Base-by-base conservation (phyloP, 495 filamentous ascomycete species). In the Talaromyces liani region DNA sequence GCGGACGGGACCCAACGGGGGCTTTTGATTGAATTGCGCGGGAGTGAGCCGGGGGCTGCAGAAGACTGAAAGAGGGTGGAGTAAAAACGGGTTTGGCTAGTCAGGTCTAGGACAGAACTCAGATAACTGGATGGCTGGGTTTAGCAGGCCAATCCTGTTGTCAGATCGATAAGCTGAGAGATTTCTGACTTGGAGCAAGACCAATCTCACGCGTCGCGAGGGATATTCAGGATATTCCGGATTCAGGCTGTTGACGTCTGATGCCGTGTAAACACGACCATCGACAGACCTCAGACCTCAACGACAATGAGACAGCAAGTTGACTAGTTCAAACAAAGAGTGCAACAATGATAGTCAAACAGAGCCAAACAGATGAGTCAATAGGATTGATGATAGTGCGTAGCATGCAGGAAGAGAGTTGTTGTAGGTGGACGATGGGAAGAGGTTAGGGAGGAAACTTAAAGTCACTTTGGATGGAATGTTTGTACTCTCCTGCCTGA, bases 51-150 rank as follows among this genome's bases (percentile, higher is more conserved):
- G 45, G 45, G 41, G 45, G 18, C 45, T 49, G 45, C 53, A 56
- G 53, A 56, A 56, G 27, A 56, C 53, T 16, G 27, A 56, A 56
- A 56, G 20, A 56, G 53, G 24, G 53, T 56, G 53, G 53, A 56
- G 53, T 56, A 27, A 25, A 56, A 56, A 49, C 45, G 53, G 53
- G 53, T 27, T 56, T 56, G 53, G 53, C 53, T 56, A 56, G 53
- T 56, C 53, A 56, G 53, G 53, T 29, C 53, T 24, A 56, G 45
- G n/a, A 49, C 3, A 18, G 45, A 49, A 49, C 45, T 49, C 45
- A 18, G 45, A 49, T 49, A 49, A 20, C n/a, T 49, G 45, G 18
- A 20, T 49, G 16, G 45, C 45, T 49, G 45, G 18, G 8, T 49
- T 6, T 0, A 9, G n/a, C n/a, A 49, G 45, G 10, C 45, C 45